A percentile compares a stretch with the other conserved stretches of the same genome.
Conservation (phyloP, 2,329 filamentous ascomycete genomes). For the Sporothrix brasiliensis region DNA sequence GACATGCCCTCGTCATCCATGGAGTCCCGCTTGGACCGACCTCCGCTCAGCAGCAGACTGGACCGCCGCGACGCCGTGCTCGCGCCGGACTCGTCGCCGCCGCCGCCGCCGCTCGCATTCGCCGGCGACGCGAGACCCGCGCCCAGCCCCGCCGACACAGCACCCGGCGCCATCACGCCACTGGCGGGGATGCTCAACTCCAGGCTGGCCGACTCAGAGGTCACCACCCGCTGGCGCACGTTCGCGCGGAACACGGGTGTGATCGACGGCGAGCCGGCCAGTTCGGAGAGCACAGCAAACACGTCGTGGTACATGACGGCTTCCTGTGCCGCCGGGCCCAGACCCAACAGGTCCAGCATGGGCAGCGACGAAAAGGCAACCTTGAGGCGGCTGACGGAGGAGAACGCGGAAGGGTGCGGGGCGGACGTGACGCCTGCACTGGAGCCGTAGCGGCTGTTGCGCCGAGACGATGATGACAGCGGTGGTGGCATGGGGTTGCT, state of each 20-base stretch:
- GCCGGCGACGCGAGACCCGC: slow-evolving; percentile 31
- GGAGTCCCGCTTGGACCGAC: slow-evolving; percentile 14
- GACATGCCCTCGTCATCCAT: not conserved
- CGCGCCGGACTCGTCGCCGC: not conserved
- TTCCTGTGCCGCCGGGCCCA: slow-evolving; percentile 44
- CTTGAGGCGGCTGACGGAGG: slow-evolving; percentile 41
- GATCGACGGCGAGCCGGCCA: slow-evolving; percentile 49
- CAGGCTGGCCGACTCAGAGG: slow-evolving; percentile 36
- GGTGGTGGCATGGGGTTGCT: slow-evolving; percentile 31
- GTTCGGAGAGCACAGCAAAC: slow-evolving; percentile 58
- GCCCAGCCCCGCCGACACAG: slow-evolving; percentile 30
- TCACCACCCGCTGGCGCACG: slow-evolving; percentile 47
- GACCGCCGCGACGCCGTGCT: slow-evolving; percentile 24
- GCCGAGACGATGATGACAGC: not conserved
- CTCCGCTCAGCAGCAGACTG: slow-evolving; percentile 27
- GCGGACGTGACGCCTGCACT: slow-evolving; percentile 27
- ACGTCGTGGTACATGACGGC: slow-evolving; percentile 54
- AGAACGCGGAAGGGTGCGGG: slow-evolving; percentile 15
- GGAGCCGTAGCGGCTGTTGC: slow-evolving; percentile 38
- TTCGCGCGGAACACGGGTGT: slow-evolving; percentile 50
- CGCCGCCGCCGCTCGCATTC: not conserved
- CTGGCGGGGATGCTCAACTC: slow-evolving; percentile 34
- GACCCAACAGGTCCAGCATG: slow-evolving; percentile 52
- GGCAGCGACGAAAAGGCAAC: slow-evolving; percentile 47
- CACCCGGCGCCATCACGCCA: slow-evolving; percentile 20